These are phyloP conservation scores for Agapanthus africanus DNA, from an alignment of 106 monocot genomes.

Conservation along the genomic window DNA sequence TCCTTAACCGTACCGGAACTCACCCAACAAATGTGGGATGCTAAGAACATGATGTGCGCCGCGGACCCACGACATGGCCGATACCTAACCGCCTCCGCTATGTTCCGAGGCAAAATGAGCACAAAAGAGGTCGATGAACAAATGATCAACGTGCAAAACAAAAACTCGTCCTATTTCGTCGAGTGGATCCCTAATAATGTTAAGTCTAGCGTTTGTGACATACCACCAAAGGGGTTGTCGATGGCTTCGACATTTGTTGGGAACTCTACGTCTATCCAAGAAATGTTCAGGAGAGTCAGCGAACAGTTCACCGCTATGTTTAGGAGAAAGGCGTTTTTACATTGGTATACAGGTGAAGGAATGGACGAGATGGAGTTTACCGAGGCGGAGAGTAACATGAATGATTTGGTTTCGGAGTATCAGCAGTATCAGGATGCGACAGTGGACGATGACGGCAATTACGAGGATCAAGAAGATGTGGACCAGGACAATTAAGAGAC, in stretches of 20 bases:
- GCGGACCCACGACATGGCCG: constrained; percentile 48
- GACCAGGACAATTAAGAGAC: constrained; percentile 5
- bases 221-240: constrained; percentile 25
- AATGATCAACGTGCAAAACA: constrained; percentile 67
- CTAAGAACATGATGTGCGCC: constrained; percentile 69
- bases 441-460: constrained; percentile 10
- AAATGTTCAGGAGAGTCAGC: constrained; percentile 27
- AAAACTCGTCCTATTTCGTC: constrained; percentile 58
- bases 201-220: constrained; percentile 42
- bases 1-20: constrained; percentile 50
- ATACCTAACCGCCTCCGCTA: constrained; percentile 54
- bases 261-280: constrained; percentile 37
- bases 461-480: constrained; percentile 7
- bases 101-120: constrained; percentile 67
- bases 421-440: constrained; percentile 21
- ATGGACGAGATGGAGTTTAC: constrained; percentile 33
- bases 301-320: constrained; percentile 27
- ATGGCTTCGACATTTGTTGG: constrained; percentile 33
- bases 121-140: constrained; percentile 61
- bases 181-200: constrained; percentile 62
- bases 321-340: constrained; percentile 25
- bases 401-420: constrained; percentile 21
- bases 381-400: constrained; percentile 27
- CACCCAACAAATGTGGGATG: constrained; percentile 47
- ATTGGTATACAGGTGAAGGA: constrained; percentile 25